Percentiles rank a stretch among this genome's conserved stretches.
Evolutionary conservation across 2,329 filamentous ascomycete species (phyloP).

Genomic region (Sclerotiophoma versabilis): DNA sequence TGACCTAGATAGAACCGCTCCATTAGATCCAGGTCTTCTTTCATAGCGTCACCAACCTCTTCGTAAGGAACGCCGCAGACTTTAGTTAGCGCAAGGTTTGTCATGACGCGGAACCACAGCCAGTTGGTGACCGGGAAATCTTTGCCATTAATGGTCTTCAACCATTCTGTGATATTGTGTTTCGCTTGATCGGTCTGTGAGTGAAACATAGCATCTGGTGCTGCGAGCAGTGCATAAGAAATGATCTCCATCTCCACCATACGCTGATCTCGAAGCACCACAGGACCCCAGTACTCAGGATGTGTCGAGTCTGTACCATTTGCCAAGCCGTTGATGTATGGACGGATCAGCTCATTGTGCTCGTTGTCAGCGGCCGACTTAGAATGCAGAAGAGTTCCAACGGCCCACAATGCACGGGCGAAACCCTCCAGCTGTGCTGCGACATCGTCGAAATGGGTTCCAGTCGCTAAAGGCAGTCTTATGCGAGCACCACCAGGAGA

Average conservation of each 20-base stretch:
- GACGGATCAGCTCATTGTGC: constrained; percentile 27
- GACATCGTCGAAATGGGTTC: constrained; percentile 47
- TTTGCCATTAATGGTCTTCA: constrained; percentile 54
- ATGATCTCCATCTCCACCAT: constrained; percentile 65
- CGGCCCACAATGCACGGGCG: constrained; percentile 43
- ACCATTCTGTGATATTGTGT: constrained; percentile 52
- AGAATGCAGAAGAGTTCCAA: constrained; percentile 39
- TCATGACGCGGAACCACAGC: constrained; percentile 62
- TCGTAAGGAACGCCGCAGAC: constrained; percentile 50
- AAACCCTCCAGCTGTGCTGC: constrained; percentile 47
- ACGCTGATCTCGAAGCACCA: constrained; percentile 57
- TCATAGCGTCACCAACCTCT: constrained; percentile 49
- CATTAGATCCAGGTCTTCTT: constrained; percentile 53
- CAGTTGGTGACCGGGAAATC: constrained; percentile 59
- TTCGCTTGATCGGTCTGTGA: constrained; percentile 40
- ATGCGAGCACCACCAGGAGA: constrained; percentile 43
- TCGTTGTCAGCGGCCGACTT: constrained; percentile 22
- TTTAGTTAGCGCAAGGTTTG: constrained; percentile 56
- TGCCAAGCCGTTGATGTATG: constrained; percentile 41
- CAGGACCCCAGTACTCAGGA: constrained; percentile 57
- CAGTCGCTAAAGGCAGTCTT: constrained; percentile 39
- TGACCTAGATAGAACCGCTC: constrained; percentile 56
- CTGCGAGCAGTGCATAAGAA: constrained; percentile 56
- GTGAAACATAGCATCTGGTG: constrained; percentile 50
- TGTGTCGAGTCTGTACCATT: constrained; percentile 46